phyloP scores from a whole-genome alignment of 805 yeast species.

The Candida succiphila region DNA sequence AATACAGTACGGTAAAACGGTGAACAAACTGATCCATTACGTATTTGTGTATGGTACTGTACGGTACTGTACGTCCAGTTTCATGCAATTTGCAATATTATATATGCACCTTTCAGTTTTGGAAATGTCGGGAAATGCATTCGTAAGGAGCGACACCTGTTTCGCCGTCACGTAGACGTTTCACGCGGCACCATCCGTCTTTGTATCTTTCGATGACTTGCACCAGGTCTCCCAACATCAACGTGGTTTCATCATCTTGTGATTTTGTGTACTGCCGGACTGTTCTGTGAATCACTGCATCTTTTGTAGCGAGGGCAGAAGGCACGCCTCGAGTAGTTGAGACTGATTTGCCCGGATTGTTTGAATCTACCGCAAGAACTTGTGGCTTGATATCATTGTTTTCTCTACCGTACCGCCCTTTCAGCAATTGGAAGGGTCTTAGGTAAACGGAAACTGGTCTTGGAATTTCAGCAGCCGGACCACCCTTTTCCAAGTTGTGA shows the following conservation, averaged over 20 bases:
- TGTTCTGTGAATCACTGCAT: too few species aligned
- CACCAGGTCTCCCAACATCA: conserved; percentile 3
- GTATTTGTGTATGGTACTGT: too few species aligned
- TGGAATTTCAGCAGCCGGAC: neutral
- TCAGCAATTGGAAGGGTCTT: conserved; percentile 10
- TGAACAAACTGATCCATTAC: too few species aligned
- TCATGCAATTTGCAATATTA: too few species aligned
- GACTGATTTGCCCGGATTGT: neutral
- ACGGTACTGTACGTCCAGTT: too few species aligned
- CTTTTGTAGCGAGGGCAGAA: too few species aligned
- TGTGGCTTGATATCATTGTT: neutral
- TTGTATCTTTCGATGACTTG: neutral
- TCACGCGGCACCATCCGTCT: conserved; percentile 8
- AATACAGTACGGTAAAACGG: too few species aligned
- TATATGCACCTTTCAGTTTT: too few species aligned
- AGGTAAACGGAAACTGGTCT: conserved; percentile 2
- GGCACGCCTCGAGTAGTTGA: neutral
- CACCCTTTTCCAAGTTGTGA: too few species aligned
- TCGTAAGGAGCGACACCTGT: too few species aligned
- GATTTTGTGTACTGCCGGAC: conserved; percentile 1
- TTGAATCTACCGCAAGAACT: neutral
- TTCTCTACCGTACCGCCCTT: neutral
- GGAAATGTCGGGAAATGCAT: too few species aligned
- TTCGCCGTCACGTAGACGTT: too few species aligned
- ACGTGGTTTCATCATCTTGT: conserved; percentile 4